These are phyloP conservation scores for Stentor roeselii DNA, from an alignment of 73 alveolate genomes.

Conservation along the genomic window DNA sequence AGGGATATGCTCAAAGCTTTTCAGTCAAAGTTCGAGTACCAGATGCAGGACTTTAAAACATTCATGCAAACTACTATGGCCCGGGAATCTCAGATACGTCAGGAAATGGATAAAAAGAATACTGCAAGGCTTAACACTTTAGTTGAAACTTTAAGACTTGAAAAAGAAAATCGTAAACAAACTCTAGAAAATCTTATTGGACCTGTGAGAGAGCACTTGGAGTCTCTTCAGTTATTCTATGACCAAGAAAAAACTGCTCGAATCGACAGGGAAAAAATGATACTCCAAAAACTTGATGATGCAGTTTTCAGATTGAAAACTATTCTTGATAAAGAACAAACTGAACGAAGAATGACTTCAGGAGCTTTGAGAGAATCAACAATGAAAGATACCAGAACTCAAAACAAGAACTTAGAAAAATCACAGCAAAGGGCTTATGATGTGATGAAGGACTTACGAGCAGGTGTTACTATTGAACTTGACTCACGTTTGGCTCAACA, in stretches of 20 bases:
- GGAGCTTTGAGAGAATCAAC: slow-evolving; percentile 73
- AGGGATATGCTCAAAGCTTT: slow-evolving; percentile 91
- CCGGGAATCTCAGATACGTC: slow-evolving; percentile 51
- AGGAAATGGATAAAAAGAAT: slow-evolving; percentile 65
- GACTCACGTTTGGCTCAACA: slow-evolving; percentile 86
- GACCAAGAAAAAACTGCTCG: slow-evolving; percentile 72
- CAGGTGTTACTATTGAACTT: slow-evolving; percentile 82
- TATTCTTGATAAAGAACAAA: slow-evolving; percentile 68
- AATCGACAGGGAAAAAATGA: slow-evolving; percentile 78
- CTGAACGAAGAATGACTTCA: slow-evolving; percentile 61
- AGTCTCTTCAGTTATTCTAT: slow-evolving; percentile 41
- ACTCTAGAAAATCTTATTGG: slow-evolving; percentile 58
- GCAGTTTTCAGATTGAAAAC: slow-evolving; percentile 66
- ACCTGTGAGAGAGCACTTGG: slow-evolving; percentile 50
- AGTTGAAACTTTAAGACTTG: slow-evolving; percentile 59
- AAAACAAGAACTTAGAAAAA: slow-evolving; percentile 77
- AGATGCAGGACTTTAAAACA: slow-evolving; percentile 67
- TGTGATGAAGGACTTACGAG: slow-evolving; percentile 78
- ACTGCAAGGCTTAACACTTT: slow-evolving; percentile 54
- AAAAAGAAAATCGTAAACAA: slow-evolving; percentile 63
- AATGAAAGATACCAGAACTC: slow-evolving; percentile 54
- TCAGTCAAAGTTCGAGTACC: slow-evolving; percentile 80
- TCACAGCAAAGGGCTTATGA: slow-evolving; percentile 80
- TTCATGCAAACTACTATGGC: slow-evolving; percentile 65
- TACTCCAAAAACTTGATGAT: slow-evolving; percentile 77